Evolutionary conservation across 2,329 filamentous ascomycete species (phyloP), one percentile per base, ranked within the genome.

Genomic region (Bipolaris oryzae): DNA sequence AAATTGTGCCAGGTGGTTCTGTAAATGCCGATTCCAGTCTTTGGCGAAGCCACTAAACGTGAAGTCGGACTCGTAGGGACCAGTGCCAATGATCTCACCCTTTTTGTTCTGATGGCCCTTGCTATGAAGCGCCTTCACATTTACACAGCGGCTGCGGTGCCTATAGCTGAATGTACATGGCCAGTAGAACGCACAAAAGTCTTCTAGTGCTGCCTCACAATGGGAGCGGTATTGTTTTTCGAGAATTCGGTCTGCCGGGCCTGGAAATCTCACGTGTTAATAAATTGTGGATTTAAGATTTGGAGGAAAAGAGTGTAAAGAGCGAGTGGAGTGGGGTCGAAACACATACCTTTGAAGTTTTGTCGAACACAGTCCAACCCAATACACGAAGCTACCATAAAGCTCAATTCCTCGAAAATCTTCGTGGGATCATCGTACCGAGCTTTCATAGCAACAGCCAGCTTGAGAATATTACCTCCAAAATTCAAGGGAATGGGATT

Each of bases 371-470:
- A 78, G 47, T 83, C 80, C 1, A 84, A 68, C 66, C 83, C 73
- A 13, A 84, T 79, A 56, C 82, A 82, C 0, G 81, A 83, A 7
- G 81, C 80, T 16, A 84, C 75, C 77, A 84, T 77, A 7, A 72
- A 75, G 39, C 78, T 79, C 13, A 84, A 63, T 37, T 78, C 72
- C 35, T 76, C 64, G 56, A 83, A 82, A 21, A 83, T 74, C 5
- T 44, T 56, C 15, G 51, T 28, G n/a, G 46, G 10, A 38, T 49
- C 46, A 31, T 31, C 28, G 28, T 31, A 31, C 28, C 10, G 28
- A 10, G 47, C 45, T 28, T 53, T 62, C 58, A 73, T 77, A 7
- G 80, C 73, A 6, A 79, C 72, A 10, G 80, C 81, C 1, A 84
- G 71, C 53, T 81, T 78, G 4, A 83, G 68, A 18, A 83, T 82